Evolutionary conservation across 1,284 basidiomycete genomes (phyloP).

Genomic region (Leccinum griseonigrum): DNA sequence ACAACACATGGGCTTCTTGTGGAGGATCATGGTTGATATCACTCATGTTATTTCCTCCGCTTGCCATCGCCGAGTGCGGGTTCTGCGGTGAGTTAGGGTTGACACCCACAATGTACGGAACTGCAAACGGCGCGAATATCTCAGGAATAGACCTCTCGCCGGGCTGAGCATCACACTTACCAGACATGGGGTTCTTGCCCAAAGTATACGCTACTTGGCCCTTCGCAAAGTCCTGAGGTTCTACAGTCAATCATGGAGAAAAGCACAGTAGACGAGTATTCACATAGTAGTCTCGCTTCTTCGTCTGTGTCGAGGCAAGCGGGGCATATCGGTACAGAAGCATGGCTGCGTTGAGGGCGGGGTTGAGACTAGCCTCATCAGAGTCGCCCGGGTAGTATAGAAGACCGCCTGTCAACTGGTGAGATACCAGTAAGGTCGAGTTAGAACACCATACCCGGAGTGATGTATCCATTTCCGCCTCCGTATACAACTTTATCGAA

Average conservation of each 20-base stretch:
- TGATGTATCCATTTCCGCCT: slow-evolving; percentile 51
- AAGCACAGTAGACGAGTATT: slow-evolving; percentile 11
- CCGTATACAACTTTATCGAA: slow-evolving; percentile 71
- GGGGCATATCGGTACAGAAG: slow-evolving; percentile 75
- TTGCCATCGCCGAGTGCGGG: slow-evolving; percentile 85
- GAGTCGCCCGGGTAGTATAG: slow-evolving; percentile 82
- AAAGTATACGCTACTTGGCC: slow-evolving; percentile 79
- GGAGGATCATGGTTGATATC: slow-evolving; percentile 73
- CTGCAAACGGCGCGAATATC: slow-evolving; percentile 32
- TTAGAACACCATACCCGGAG: slow-evolving; percentile 42
- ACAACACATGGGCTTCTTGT: slow-evolving; percentile 72
- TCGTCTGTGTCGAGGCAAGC: slow-evolving; percentile 61
- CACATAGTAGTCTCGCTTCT: slow-evolving; percentile 62
- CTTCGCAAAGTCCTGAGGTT: slow-evolving; percentile 60
- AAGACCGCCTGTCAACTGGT: slow-evolving; percentile 57
- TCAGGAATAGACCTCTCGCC: neutral
- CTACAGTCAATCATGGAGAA: slow-evolving; percentile 13
- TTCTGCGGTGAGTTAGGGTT: slow-evolving; percentile 90
- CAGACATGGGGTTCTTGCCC: slow-evolving; percentile 85
- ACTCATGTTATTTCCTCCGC: slow-evolving; percentile 70
- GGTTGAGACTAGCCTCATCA: slow-evolving; percentile 77
- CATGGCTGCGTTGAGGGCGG: slow-evolving; percentile 84
- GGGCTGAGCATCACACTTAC: slow-evolving; percentile 26
- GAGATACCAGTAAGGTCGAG: slow-evolving; percentile 4
- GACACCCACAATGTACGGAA: slow-evolving; percentile 78